These are phyloP conservation scores for Colletotrichum falcatum DNA, from an alignment of 2,329 filamentous ascomycete species.

Conservation along the genomic window DNA sequence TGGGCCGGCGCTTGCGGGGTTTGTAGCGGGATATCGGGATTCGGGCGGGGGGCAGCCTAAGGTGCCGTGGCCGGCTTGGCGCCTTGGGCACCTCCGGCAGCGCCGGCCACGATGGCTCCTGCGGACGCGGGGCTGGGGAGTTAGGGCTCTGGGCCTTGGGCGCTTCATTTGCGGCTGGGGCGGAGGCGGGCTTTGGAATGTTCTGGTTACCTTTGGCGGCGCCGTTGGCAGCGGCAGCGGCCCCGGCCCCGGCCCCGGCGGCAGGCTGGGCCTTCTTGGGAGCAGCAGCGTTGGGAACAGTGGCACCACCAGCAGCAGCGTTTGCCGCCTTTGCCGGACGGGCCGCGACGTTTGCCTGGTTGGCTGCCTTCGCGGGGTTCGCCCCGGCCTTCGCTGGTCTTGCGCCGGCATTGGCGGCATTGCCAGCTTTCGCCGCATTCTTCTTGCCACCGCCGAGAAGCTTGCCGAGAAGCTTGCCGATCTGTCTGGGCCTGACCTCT, in stretches of 20 bases:
- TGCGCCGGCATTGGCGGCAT: neutral
- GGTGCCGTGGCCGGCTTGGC: neutral
- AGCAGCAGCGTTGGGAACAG: neutral
- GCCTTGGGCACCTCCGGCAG: conserved; percentile 17
- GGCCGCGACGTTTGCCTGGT: neutral
- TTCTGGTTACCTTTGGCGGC: conserved; percentile 25
- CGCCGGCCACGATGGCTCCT: conserved; percentile 30
- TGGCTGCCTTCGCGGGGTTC: neutral
- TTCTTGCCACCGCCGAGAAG: conserved; percentile 27
- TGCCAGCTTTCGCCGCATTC: neutral
- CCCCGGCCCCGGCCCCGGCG: conserved; percentile 20
- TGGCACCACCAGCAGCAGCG: no score
- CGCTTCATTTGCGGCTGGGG: conserved; percentile 8
- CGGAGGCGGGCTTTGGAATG: conserved; percentile 16
- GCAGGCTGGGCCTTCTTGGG: conserved; percentile 8
- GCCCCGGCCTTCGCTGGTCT: neutral
- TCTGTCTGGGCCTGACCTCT: conserved; percentile 8
- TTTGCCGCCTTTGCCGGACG: neutral
- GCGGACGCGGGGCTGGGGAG: conserved; percentile 8
- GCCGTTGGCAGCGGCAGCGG: neutral
- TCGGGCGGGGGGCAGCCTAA: neutral
- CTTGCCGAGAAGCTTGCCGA: conserved; percentile 1
- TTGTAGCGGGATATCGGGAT: neutral
- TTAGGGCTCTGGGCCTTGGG: conserved; percentile 1
- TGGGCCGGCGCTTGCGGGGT: neutral